Conservation (phyloP, 2,329 filamentous ascomycete genomes). For the Alternaria sp. region DNA sequence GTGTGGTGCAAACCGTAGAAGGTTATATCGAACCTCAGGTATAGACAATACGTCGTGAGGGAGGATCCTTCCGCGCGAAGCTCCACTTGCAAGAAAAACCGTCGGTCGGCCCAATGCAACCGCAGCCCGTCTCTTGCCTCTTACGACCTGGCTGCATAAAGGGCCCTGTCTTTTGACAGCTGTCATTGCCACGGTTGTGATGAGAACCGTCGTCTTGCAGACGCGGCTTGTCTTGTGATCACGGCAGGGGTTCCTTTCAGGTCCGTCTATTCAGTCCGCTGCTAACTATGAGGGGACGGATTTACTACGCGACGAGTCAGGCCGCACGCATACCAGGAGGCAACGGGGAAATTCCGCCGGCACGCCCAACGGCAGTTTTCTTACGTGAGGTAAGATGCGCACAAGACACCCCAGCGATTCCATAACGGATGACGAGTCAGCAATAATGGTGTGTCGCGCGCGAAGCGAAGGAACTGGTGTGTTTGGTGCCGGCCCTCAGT, state of each 20-base stretch:
- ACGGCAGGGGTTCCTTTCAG: constrained; percentile 5
- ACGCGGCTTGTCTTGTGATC: constrained; percentile 9
- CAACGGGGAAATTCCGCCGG: constrained; percentile 8
- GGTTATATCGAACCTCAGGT: not conserved
- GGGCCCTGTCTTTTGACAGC: constrained; percentile 14
- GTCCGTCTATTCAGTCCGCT: constrained; percentile 1
- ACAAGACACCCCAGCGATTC: not conserved
- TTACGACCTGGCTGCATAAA: constrained; percentile 14
- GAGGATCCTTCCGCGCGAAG: constrained; percentile 8
- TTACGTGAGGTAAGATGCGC: constrained; percentile 3
- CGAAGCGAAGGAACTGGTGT: constrained; percentile 14
- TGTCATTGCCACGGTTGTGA: constrained; percentile 14
- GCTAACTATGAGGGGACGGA: not conserved
- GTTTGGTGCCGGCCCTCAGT: not conserved
- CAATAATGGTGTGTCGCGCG: constrained; percentile 6
- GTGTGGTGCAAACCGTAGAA: not conserved
- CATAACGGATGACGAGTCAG: constrained; percentile 6
- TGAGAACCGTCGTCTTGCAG: constrained; percentile 4
- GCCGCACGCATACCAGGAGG: not conserved
- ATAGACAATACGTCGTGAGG: constrained; percentile 10
- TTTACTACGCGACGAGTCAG: constrained; percentile 9
- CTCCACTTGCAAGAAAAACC: constrained; percentile 4
- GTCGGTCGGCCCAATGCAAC: constrained; percentile 17
- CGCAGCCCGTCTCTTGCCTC: constrained; percentile 16
- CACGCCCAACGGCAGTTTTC: constrained; percentile 11